A percentile compares a stretch with the other conserved stretches of the same genome.
Conservation (phyloP, 768 basidiomycete species). For the Rhodotorula sphaerocarpa region DNA sequence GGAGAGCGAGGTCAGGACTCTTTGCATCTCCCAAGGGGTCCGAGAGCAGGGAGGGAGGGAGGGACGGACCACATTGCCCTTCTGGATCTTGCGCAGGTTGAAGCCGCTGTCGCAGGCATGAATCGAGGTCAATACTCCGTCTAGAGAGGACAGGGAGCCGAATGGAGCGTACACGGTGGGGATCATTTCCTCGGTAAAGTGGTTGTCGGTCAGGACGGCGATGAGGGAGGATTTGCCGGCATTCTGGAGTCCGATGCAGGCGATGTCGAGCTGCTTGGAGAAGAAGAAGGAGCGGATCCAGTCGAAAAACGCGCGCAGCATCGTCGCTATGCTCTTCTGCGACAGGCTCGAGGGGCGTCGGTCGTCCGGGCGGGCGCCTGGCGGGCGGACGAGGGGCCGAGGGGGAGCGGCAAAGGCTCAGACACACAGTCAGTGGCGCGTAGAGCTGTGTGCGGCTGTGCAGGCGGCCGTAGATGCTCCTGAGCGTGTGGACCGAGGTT, state of each 20-base stretch:
- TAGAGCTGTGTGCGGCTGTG: no score
- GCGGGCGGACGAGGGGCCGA: not conserved
- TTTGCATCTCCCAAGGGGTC: no score
- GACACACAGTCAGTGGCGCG: no score
- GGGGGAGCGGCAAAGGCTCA: not conserved
- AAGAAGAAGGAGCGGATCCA: conserved; percentile 32
- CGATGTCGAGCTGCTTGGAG: conserved; percentile 18
- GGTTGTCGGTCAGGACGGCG: conserved; percentile 24
- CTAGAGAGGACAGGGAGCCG: not conserved
- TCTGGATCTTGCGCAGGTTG: conserved; percentile 28
- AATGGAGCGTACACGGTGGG: conserved; percentile 22
- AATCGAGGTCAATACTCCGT: not conserved
- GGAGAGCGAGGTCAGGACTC: not conserved
- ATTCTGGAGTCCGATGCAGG: conserved; percentile 30
- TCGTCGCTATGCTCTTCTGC: not conserved
- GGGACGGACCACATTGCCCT: conserved; percentile 22
- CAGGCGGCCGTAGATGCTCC: no score
- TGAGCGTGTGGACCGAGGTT: no score
- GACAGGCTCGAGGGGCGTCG: not conserved
- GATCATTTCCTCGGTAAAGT: conserved; percentile 32
- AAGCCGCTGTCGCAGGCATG: conserved; percentile 34
- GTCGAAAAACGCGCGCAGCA: conserved; percentile 23
- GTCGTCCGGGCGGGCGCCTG: no score
- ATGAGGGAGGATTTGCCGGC: conserved; percentile 33
- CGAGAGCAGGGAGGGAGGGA: not conserved